Base-by-base conservation (phyloP, 352 stramenopile genomes). In the Phytophthora colocasiae region DNA sequence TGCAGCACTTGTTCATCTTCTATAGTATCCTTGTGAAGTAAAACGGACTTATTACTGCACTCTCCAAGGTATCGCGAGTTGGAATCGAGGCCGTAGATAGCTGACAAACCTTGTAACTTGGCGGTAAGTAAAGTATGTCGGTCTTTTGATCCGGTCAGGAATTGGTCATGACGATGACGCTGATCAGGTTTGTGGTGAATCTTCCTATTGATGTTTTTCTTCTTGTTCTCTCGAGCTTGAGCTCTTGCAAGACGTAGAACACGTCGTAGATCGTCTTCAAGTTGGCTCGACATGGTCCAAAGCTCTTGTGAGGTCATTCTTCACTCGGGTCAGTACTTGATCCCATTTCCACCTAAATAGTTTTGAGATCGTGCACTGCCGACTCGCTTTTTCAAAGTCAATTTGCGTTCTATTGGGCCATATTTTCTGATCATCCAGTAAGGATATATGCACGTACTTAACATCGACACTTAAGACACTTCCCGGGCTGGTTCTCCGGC, bases 221-320 rank as follows among this genome's bases (percentile, higher is more conserved):
- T 61, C 9, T 48, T 68, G 17, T 61, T 46, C n/a, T 46, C 29
- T 17, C 54, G 60, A 40, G 56, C 63, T 63, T 75, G 48, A n/a
- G 63, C 60, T 27, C 72, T 47, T 22, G 72, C 79, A 31, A 91
- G 73, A 9, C 80, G 60, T 32, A 89, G 63, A 41, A 91, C 79
- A 29, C 83, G 83, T 34, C 79, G 72, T 36, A 87, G 56, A 63
- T 90, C 81, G 19, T 84, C 77, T 69, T 91, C 83, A 7, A 85
- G 66, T 26, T 77, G 76, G 19, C 66, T 75, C 2, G 53, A 66
- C 59, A 70, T 74, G 26, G 44, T 50, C 44, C n/a, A 24, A 36
- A 32, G 3, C 6, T 15, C 29, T 45, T 34, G 19, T 45, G 49
- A 19, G 17, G 40, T 60, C 60, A 66, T 61, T 66, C 39, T 61